A percentile compares a stretch with the other conserved stretches of the same genome.
These are phyloP conservation scores for Rhodotorula graminis DNA, from an alignment of 768 basidiomycete genomes.

Conservation along the genomic window DNA sequence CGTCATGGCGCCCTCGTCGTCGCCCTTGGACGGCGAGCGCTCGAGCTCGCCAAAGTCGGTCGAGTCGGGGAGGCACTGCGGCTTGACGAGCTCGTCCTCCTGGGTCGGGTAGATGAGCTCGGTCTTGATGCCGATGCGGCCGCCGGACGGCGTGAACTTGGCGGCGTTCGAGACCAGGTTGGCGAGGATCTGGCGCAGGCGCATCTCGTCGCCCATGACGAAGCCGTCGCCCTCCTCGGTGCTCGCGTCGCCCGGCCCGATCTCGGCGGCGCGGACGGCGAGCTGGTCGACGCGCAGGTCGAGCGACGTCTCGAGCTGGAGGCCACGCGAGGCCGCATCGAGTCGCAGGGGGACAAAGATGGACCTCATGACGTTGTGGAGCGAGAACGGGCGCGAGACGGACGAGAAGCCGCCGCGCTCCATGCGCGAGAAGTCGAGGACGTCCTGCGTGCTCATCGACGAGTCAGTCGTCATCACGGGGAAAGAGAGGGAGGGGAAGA, in stretches of 20 bases:
- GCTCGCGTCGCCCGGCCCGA: slow-evolving; percentile 8
- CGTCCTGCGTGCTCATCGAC: slow-evolving; percentile 15
- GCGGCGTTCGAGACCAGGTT: slow-evolving; percentile 45
- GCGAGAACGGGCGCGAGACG: slow-evolving; percentile 52
- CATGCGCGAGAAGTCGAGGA: slow-evolving; percentile 53
- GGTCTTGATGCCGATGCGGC: slow-evolving; percentile 42
- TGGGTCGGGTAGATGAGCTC: slow-evolving; percentile 41
- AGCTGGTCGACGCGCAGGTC: slow-evolving; percentile 44
- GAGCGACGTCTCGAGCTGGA: slow-evolving; percentile 43
- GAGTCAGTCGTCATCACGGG: too few species aligned
- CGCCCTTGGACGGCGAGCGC: not conserved
- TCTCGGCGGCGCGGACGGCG: slow-evolving; percentile 36
- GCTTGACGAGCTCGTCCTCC: slow-evolving; percentile 1
- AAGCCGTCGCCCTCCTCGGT: slow-evolving; percentile 36
- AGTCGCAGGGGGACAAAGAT: slow-evolving; percentile 48
- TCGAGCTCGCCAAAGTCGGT: slow-evolving; percentile 9
- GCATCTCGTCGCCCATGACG: slow-evolving; percentile 47
- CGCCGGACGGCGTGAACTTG: slow-evolving; percentile 45
- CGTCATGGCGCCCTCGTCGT: not conserved
- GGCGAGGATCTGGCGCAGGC: slow-evolving; percentile 44
- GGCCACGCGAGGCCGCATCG: slow-evolving; percentile 40
- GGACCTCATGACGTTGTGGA: slow-evolving; percentile 50
- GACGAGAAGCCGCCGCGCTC: slow-evolving; percentile 71
- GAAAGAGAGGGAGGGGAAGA: not conserved
- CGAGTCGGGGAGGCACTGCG: not conserved